Base-by-base conservation (phyloP, 73 alveolate species). In the Symbiodinium natans region DNA sequence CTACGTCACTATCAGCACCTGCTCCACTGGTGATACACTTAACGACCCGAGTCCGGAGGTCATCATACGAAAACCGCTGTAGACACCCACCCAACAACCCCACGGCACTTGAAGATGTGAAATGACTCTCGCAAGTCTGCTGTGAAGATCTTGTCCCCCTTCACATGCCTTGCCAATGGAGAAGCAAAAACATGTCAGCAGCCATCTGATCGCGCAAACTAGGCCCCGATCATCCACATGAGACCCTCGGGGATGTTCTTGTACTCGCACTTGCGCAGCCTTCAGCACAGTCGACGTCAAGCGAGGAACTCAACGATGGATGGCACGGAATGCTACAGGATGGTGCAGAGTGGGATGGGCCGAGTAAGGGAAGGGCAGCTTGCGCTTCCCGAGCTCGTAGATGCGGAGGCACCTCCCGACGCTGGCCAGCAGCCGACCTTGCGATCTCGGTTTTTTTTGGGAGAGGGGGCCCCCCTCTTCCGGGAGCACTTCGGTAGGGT, bases 381-480 rank as follows among this genome's bases (percentile, higher is more conserved):
- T 99, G 86, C 99, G 99, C 99, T 99, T 99, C 11, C 99, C 99
- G 59, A 99, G 99, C 98, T 99, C 99, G 83, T 99, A 99, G 88
- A 99, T 99, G 97, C 99, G 99, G 74, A 99, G 99, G 88, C 99
- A 99, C 93, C 97, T 94, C 43, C 99, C 99, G 93, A 99, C 99
- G 19, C 99, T 99, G 90, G 99, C 99, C 95, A 99, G 92, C 86
- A 99, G 95, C 93, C 99, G 99, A 63, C 99, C 97, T 90, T 23
- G 39, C 59, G n/a, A n/a, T n/a, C n/a, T n/a, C n/a, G 56, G 11
- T 43, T 11, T 43, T 6, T 8, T 43, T 43, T 43, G 56, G 56
- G 11, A 43, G 6, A 43, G 56, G 56, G 56, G 56, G 77, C 13
- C 13, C 1, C 7, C 77, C 77, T 9, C 31, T 15, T 34, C 34